A percentile compares a stretch with the other conserved stretches of the same genome.
phyloP scores from a whole-genome alignment of 2,329 filamentous ascomycete species.

The Ceratocystis papillata region DNA sequence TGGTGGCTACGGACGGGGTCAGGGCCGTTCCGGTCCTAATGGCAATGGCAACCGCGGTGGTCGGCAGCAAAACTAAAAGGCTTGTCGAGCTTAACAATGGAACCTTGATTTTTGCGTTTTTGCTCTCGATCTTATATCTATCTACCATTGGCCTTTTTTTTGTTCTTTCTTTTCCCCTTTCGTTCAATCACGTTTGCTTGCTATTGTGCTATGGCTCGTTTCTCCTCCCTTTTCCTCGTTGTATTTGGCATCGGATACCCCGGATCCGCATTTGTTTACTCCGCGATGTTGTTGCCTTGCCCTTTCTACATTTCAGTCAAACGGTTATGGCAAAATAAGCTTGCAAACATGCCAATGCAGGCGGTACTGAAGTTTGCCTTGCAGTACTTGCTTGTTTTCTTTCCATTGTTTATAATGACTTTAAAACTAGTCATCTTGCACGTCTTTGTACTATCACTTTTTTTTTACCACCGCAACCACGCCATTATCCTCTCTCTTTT shows the following conservation, averaged over 20 bases:
- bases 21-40: constrained; percentile 25
- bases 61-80: constrained; percentile 18
- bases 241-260: constrained; percentile 15
- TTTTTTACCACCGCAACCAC: neutral
- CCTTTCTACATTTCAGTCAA: neutral
- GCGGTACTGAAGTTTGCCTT: neutral
- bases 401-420: neutral
- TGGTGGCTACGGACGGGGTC: constrained; percentile 28
- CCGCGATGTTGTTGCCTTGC: neutral
- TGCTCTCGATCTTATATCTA: constrained; percentile 11
- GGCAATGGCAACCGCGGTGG: constrained; percentile 27
- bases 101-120: neutral
- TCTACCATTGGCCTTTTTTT: constrained; percentile 10
- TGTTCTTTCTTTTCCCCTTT: neutral
- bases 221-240: neutral
- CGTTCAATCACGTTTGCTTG: neutral
- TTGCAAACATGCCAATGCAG: neutral
- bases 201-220: neutral
- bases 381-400: neutral
- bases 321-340: constrained; percentile 2
- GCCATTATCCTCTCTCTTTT: neutral
- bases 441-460: constrained; percentile 13
- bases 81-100: constrained; percentile 7
- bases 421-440: constrained; percentile 7
- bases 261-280: constrained; percentile 1